These are phyloP conservation scores for Pelargonium nanum DNA, from an alignment of 345 rosid species.

Conservation along the genomic window DNA sequence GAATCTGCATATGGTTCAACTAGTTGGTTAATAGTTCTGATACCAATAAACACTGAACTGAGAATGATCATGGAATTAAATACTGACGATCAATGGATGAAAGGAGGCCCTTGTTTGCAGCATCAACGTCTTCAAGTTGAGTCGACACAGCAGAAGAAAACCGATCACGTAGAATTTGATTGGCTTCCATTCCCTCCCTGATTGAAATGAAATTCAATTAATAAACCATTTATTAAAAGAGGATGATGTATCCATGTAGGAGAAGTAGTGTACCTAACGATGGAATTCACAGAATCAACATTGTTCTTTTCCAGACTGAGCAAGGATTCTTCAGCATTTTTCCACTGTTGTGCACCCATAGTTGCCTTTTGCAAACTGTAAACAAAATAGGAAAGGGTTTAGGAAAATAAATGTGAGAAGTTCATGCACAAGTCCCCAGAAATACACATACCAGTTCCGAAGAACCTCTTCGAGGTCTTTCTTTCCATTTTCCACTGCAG, in stretches of 20 bases:
- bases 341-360: conserved; percentile 81
- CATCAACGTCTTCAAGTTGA: conserved; percentile 52
- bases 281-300: conserved; percentile 78
- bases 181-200: conserved; percentile 79
- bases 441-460: conserved; percentile 52
- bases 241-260: neutral
- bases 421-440: neutral
- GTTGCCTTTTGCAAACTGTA: conserved; percentile 68
- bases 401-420: neutral
- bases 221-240: neutral
- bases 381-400: neutral
- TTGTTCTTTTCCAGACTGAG: conserved; percentile 63
- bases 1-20: conserved; percentile 42
- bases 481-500: conserved; percentile 72
- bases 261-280: conserved; percentile 50
- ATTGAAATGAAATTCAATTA: neutral
- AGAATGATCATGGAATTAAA: conserved; percentile 4
- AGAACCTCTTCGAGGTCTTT: conserved; percentile 70
- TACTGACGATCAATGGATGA: conserved; percentile 73
- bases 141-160: conserved; percentile 73
- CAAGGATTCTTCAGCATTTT: conserved; percentile 76
- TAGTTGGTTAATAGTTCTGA: conserved; percentile 6
- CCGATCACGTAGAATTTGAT: conserved; percentile 43
- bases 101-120: conserved; percentile 50
- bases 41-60: neutral